These are phyloP conservation scores for Rhipidocladum racemiflorum DNA, from an alignment of 176 grass and related monocot species.

Conservation along the genomic window DNA sequence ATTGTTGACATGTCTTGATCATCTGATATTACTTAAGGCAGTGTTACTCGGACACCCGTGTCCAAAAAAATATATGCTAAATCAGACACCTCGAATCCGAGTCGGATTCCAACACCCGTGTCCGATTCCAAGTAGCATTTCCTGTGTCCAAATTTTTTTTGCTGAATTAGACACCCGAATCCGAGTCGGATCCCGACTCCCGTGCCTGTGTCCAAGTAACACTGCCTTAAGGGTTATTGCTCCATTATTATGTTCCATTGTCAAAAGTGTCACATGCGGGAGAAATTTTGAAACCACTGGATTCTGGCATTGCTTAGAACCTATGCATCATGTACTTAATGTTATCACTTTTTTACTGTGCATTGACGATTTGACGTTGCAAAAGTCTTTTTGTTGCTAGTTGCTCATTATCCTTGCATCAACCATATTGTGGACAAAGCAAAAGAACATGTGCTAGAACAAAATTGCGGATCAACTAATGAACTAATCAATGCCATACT, in stretches of 20 bases:
- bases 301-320: conserved; percentile 15
- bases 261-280: neutral
- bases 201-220: too few relatives aligned
- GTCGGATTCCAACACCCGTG: too few relatives aligned
- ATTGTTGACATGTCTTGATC: conserved; percentile 41
- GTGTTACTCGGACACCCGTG: too few relatives aligned
- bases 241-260: neutral
- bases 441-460: neutral
- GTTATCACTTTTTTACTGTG: neutral
- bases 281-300: neutral
- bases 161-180: too few relatives aligned
- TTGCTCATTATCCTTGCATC: neutral
- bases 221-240: neutral
- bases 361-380: neutral
- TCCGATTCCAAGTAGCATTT: too few relatives aligned
- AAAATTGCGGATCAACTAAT: neutral
- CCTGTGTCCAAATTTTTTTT: too few relatives aligned
- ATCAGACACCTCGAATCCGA: too few relatives aligned
- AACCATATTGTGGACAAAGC: neutral
- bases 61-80: too few relatives aligned
- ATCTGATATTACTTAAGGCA: conserved; percentile 19
- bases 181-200: too few relatives aligned
- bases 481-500: neutral
- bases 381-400: neutral
- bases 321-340: neutral